Evolutionary conservation across 495 filamentous ascomycete genomes (phyloP).

Genomic region (Penicillium robsamsonii): DNA sequence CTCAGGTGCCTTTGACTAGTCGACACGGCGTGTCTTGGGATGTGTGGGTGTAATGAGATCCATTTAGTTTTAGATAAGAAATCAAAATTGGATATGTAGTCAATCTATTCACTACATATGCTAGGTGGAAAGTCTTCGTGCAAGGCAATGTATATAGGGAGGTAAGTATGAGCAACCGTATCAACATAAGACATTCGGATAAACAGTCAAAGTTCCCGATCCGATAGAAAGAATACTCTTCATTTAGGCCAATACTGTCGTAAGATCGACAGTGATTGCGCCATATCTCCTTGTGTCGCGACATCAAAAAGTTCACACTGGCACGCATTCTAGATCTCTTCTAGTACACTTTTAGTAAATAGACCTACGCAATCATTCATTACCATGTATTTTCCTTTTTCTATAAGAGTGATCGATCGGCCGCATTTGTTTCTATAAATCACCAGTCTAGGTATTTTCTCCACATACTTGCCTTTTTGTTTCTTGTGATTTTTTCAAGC

Average conservation of each 20-base stretch:
- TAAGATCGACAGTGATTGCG: conserved; percentile 21
- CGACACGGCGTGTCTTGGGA: conserved; percentile 38
- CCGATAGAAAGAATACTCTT: too few relatives aligned
- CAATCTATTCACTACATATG: neutral
- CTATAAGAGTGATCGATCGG: neutral
- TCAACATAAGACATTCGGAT: too few relatives aligned
- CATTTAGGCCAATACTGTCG: too few relatives aligned
- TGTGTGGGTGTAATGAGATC: conserved; percentile 25
- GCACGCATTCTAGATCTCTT: neutral
- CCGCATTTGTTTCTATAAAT: neutral
- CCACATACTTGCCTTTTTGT: neutral
- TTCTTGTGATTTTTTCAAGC: neutral
- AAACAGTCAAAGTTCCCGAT: too few relatives aligned
- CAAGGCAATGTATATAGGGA: too few relatives aligned
- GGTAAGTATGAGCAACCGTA: neutral
- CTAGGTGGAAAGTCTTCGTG: too few relatives aligned
- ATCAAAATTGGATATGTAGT: neutral
- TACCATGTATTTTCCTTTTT: neutral
- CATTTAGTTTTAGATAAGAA: neutral
- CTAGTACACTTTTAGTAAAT: neutral
- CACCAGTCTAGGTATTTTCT: neutral
- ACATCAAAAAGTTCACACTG: conserved; percentile 5
- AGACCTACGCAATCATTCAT: neutral
- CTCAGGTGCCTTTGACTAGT: conserved; percentile 38
- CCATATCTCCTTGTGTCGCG: conserved; percentile 27